A percentile compares a stretch with the other conserved stretches of the same genome.
These are phyloP conservation scores for Neocucurbitaria cava DNA, from an alignment of 2,329 filamentous ascomycete species.

Conservation along the genomic window DNA sequence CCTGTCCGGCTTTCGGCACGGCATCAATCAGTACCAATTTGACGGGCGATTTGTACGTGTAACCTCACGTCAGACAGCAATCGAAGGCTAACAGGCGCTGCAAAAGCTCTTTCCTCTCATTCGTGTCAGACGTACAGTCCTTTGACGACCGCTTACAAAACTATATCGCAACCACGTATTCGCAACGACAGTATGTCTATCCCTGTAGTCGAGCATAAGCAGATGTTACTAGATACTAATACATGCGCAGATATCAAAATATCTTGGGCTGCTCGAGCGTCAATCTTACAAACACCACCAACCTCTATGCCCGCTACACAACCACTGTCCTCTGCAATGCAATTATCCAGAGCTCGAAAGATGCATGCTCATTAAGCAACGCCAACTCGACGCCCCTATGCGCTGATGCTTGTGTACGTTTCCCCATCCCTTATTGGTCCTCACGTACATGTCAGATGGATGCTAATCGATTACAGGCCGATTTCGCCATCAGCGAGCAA, in stretches of 20 bases:
- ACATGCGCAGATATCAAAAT: constrained; percentile 72
- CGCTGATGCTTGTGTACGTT: constrained; percentile 82
- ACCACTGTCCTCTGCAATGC: constrained; percentile 92
- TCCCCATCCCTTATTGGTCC: neutral
- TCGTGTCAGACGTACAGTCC: constrained; percentile 74
- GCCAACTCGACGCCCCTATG: constrained; percentile 77
- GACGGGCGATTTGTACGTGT: constrained; percentile 67
- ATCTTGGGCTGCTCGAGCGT: constrained; percentile 82
- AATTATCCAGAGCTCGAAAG: constrained; percentile 87
- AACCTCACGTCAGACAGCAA: constrained; percentile 32
- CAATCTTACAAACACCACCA: constrained; percentile 77
- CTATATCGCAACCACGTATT: constrained; percentile 78
- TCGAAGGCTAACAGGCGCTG: constrained; percentile 16
- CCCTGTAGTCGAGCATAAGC: constrained; percentile 15
- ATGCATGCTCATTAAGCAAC: constrained; percentile 70
- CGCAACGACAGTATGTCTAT: constrained; percentile 76
- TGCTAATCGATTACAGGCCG: constrained; percentile 62
- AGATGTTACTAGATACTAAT: constrained; percentile 36
- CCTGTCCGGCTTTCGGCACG: constrained; percentile 74
- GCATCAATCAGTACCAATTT: constrained; percentile 75
- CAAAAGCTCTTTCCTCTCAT: constrained; percentile 80
- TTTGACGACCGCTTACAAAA: constrained; percentile 79
- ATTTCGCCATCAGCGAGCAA: constrained; percentile 88
- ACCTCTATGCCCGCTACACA: constrained; percentile 91
- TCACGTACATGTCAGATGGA: constrained; percentile 18